A percentile compares a stretch with the other conserved stretches of the same genome.
Evolutionary conservation across 129 eudicot genomes (phyloP).

Genomic region (Centella asiatica): DNA sequence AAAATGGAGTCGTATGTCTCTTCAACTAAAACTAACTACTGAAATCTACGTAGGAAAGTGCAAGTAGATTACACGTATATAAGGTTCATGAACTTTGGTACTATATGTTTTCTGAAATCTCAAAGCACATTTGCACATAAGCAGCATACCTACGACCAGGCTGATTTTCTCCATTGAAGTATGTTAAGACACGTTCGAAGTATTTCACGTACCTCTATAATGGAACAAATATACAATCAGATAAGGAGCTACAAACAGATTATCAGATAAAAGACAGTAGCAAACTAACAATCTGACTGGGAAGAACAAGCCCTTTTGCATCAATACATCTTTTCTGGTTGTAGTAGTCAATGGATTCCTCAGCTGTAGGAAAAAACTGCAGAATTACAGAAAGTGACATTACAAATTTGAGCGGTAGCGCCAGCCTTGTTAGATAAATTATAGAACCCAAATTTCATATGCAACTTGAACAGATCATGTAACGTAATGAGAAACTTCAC

Average conservation of each 20-base stretch:
- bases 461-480: neutral
- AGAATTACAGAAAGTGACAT: conserved; percentile 8
- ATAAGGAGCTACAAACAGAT: conserved; percentile 1
- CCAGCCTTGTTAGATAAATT: conserved; percentile 5
- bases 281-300: conserved; percentile 81
- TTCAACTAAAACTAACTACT: neutral
- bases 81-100: neutral
- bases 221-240: conserved; percentile 5
- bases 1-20: neutral
- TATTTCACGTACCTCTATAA: conserved; percentile 86
- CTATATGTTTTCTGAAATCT: neutral
- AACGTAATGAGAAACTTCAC: conserved; percentile 24
- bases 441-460: neutral
- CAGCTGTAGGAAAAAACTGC: conserved; percentile 94
- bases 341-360: conserved; percentile 86
- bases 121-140: neutral
- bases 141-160: conserved; percentile 87
- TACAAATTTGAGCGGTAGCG: neutral
- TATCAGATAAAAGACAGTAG: neutral
- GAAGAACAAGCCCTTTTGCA: conserved; percentile 94
- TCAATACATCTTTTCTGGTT: conserved; percentile 90
- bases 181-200: conserved; percentile 70
- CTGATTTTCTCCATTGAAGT: conserved; percentile 93
- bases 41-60: neutral
- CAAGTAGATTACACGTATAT: neutral